A percentile compares a stretch with the other conserved stretches of the same genome.
Conservation (phyloP, 768 basidiomycete species). For the Goffeauzyma gilvescens region DNA sequence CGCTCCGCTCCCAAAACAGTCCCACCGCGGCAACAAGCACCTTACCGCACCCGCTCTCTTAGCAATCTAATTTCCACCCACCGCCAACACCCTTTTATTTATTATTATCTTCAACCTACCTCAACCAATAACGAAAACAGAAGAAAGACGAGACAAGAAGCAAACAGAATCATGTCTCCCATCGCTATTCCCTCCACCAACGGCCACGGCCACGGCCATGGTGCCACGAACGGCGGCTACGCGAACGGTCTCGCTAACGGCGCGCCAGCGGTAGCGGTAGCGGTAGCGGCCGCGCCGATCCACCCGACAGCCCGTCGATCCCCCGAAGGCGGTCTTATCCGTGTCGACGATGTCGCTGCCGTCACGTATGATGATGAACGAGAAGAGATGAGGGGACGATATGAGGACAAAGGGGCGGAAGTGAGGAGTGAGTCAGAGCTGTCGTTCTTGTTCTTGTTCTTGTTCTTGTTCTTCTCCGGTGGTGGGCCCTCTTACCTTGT, state of each 20-base stretch:
- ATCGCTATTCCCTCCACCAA: slow-evolving; percentile 19
- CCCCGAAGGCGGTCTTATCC: slow-evolving; percentile 27
- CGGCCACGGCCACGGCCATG: slow-evolving; percentile 7
- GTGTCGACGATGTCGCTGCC: slow-evolving; percentile 21
- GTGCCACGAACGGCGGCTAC: slow-evolving; percentile 9
- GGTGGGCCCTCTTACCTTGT: no score
- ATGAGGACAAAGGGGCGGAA: slow-evolving; percentile 23
- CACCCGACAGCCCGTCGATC: slow-evolving; percentile 25
- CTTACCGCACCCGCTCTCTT: slow-evolving; percentile 48
- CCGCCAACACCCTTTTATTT: slow-evolving; percentile 28
- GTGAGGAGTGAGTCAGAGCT: slow-evolving; percentile 52
- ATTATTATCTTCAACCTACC: slow-evolving; percentile 29
- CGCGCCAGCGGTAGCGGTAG: slow-evolving; percentile 1
- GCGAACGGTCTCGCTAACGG: slow-evolving; percentile 20
- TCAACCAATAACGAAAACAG: slow-evolving; percentile 10
- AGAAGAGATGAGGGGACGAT: slow-evolving; percentile 22
- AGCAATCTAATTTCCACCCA: slow-evolving; percentile 17
- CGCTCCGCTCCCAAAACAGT: neutral
- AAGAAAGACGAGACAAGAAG: no score
- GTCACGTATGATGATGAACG: slow-evolving; percentile 22
- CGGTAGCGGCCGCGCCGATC: slow-evolving; percentile 7
- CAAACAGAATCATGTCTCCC: slow-evolving; percentile 21
- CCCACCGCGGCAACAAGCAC: slow-evolving; percentile 68
- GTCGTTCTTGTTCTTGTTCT: no score
- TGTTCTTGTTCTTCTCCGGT: no score